Base-by-base conservation (phyloP, 805 yeast genomes). In the Wickerhamiella qilinensis region DNA sequence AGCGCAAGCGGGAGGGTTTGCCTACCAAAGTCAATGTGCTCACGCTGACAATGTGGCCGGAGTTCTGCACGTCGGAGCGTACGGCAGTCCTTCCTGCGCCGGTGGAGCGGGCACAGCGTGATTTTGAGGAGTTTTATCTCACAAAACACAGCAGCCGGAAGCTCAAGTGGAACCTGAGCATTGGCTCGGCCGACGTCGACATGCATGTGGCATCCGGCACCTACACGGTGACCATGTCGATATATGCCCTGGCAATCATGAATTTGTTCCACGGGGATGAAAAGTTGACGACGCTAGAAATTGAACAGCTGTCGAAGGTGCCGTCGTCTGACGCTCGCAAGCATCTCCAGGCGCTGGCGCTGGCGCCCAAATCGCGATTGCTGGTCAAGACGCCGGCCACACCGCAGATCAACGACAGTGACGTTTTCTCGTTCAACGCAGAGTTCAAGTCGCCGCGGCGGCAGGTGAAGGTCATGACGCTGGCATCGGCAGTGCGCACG, bases 121-220 rank as follows among this genome's bases (percentile, higher is more conserved):
- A 60, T 20, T 80, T 73, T 51, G 74, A 71, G 41, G 51, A 55
- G 5, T 73, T 63, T 47, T 81, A 80, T 46, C 44, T 54, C 3
- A 54, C 62, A 2, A 59, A 65, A 31, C 75, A 74, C 49, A 64
- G 58, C 37, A 80, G 83, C 8, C 62, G 93, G 46, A 64, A 61
- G 35, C 53, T 80, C 35, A 61, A 60, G 7, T 91, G 96, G 96
- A 76, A 84, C 28, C 82, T 86, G 19, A 75, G 75, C 46, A 71
- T 82, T 51, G 94, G 95, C 4, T 73, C 82, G 4, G 76, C 83
- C 42, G 96, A 86, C 49, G 64, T 88, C 39, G 65, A 79, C 37
- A 75, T 79, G 48, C 67, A 75, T 27, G 80, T 77, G 47, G 75
- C 77, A 4, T 68, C 74, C 24, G 69, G 72, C 35, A 69, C 77